A percentile compares a stretch with the other conserved stretches of the same genome.
Evolutionary conservation across 2,329 filamentous ascomycete genomes (phyloP).

Genomic region (Stylonectria norvegica): DNA sequence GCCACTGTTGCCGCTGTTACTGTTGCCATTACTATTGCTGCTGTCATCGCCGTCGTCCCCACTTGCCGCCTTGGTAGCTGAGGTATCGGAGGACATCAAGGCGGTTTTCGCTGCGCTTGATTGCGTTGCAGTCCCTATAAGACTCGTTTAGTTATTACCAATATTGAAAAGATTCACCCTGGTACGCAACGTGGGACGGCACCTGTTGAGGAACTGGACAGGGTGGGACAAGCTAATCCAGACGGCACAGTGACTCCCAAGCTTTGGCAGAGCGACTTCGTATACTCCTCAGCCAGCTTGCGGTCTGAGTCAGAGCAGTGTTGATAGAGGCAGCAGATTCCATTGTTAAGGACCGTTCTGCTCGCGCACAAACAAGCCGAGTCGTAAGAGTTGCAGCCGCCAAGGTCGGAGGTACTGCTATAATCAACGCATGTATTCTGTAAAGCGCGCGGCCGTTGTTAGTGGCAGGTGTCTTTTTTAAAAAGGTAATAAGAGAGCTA

Average conservation of each 20-base stretch:
- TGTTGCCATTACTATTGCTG: too few species aligned
- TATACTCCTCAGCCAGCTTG: slow-evolving; percentile 1
- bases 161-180: too few species aligned
- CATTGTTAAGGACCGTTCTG: neutral
- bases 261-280: neutral
- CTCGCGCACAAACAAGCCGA: slow-evolving; percentile 6
- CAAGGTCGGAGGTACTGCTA: neutral
- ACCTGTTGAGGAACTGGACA: too few species aligned
- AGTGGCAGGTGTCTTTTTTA: neutral
- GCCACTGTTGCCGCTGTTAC: too few species aligned
- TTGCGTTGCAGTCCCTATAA: too few species aligned
- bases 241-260: slow-evolving; percentile 2
- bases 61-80: too few species aligned
- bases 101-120: too few species aligned
- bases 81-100: too few species aligned
- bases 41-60: too few species aligned
- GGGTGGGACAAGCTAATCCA: neutral
- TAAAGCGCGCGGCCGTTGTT: neutral
- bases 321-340: slow-evolving; percentile 7
- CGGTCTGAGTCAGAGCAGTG: slow-evolving; percentile 6
- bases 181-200: too few species aligned
- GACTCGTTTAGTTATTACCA: too few species aligned
- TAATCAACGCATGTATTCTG: slow-evolving; percentile 2
- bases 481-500: neutral
- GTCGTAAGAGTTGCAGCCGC: slow-evolving; percentile 5